A percentile compares a stretch with the other conserved stretches of the same genome.
Evolutionary conservation across 1,284 basidiomycete species (phyloP).

Genomic region (Vanrija sp.): DNA sequence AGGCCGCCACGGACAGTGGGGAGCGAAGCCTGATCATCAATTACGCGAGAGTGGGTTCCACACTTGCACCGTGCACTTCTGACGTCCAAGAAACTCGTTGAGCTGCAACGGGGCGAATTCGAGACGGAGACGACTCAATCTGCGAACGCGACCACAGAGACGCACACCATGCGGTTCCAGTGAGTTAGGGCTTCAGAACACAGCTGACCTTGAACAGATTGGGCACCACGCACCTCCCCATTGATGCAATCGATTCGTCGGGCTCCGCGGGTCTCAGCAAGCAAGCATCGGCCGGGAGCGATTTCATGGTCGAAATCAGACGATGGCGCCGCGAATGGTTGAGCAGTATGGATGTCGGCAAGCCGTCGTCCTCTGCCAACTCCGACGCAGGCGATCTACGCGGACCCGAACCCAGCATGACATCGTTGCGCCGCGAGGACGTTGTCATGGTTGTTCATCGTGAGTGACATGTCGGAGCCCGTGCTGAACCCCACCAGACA

Average conservation of each 20-base stretch:
- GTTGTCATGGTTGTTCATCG: slow-evolving; percentile 42
- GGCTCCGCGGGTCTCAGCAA: no score
- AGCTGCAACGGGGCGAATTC: slow-evolving; percentile 48
- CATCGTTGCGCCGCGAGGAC: slow-evolving; percentile 43
- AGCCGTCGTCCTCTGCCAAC: no score
- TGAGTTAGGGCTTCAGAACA: no score
- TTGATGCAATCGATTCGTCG: slow-evolving; percentile 28
- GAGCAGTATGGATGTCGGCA: no score
- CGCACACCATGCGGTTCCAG: no score
- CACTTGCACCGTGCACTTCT: not conserved
- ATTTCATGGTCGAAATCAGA: not conserved
- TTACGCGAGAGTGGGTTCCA: no score
- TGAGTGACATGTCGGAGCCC: no score
- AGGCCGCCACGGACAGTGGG: no score
- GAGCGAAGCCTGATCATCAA: no score
- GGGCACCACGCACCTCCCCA: slow-evolving; percentile 37
- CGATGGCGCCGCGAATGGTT: no score
- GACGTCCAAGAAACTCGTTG: slow-evolving; percentile 42
- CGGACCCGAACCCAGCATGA: slow-evolving; percentile 35
- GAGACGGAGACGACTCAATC: slow-evolving; percentile 35
- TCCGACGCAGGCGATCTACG: not conserved
- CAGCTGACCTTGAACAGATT: slow-evolving; percentile 17
- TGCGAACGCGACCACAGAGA: no score
- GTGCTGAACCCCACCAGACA: slow-evolving; percentile 7
- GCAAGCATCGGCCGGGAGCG: not conserved